These are phyloP conservation scores for Penicillium janthinellum DNA, from an alignment of 2,329 filamentous ascomycete species.

Conservation along the genomic window DNA sequence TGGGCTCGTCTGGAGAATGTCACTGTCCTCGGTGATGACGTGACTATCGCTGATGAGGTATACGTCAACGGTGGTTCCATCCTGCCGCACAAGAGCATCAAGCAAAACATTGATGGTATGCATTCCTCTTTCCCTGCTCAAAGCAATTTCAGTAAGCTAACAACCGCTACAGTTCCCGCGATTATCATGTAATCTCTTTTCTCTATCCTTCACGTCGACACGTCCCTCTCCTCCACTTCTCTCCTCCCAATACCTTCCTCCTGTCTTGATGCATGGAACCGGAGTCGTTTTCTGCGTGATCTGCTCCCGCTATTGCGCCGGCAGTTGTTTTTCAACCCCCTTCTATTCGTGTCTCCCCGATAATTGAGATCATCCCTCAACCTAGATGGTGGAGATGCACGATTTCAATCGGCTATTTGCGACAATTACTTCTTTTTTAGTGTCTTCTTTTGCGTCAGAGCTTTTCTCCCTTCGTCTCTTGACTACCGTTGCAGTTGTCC, in stretches of 20 bases:
- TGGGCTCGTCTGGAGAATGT: slow-evolving; percentile 98
- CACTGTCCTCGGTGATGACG: slow-evolving; percentile 95
- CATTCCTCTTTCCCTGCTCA: slow-evolving; percentile 8
- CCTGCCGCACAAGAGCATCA: slow-evolving; percentile 97
- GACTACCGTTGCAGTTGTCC: neutral
- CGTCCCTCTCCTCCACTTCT: slow-evolving; percentile 26
- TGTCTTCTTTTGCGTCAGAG: slow-evolving; percentile 14
- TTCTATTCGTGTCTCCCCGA: slow-evolving; percentile 19
- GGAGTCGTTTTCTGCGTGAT: slow-evolving; percentile 40
- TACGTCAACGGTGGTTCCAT: slow-evolving; percentile 97
- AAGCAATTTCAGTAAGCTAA: slow-evolving; percentile 11
- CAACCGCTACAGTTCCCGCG: slow-evolving; percentile 42
- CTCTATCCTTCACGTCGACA: slow-evolving; percentile 31
- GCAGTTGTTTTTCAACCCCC: slow-evolving; percentile 6
- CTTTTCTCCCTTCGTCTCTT: neutral
- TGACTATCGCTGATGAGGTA: slow-evolving; percentile 96
- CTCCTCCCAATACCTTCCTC: slow-evolving; percentile 29
- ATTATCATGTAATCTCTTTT: slow-evolving; percentile 51
- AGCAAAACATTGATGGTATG: slow-evolving; percentile 87
- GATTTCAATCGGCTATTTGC: slow-evolving; percentile 20
- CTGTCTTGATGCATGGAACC: slow-evolving; percentile 40
- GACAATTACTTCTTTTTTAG: slow-evolving; percentile 28
- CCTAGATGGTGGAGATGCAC: slow-evolving; percentile 37
- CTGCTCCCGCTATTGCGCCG: slow-evolving; percentile 27
- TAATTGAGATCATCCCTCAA: slow-evolving; percentile 25